A percentile compares a stretch with the other conserved stretches of the same genome.
These are phyloP conservation scores for Metschnikowia hibisci DNA, from an alignment of 805 yeast genomes.

Conservation along the genomic window DNA sequence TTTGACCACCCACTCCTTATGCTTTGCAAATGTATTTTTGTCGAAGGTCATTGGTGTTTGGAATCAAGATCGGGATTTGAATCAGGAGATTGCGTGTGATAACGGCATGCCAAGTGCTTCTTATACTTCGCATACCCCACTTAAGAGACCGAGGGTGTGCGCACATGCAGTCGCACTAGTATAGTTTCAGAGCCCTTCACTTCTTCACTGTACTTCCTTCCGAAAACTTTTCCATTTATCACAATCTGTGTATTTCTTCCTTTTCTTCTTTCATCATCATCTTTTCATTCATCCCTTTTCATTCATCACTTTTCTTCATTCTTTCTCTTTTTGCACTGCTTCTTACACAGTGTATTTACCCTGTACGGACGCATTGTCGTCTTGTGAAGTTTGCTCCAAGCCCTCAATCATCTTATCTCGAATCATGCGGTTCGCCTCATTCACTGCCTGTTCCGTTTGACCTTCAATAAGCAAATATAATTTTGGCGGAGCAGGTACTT, in stretches of 20 bases:
- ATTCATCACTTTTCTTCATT: too few species aligned
- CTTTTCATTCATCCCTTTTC: too few species aligned
- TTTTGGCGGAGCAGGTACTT: conserved; percentile 60
- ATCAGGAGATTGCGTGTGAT: too few species aligned
- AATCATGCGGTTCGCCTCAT: conserved; percentile 54
- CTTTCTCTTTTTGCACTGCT: background rate
- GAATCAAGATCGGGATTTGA: background rate
- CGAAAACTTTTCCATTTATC: too few species aligned
- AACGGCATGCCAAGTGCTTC: background rate
- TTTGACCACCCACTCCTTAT: conserved; percentile 31
- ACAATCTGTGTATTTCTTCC: too few species aligned
- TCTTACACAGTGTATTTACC: conserved; percentile 50
- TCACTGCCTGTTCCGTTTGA: conserved; percentile 53
- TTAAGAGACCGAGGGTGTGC: conserved; percentile 1
- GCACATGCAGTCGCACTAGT: background rate
- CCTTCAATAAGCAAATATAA: conserved; percentile 78
- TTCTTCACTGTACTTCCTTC: too few species aligned
- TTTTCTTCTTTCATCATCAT: too few species aligned
- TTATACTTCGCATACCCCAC: conserved; percentile 4
- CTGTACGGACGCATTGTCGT: conserved; percentile 38
- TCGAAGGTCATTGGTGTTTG: conserved; percentile 8
- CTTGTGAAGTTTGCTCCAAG: conserved; percentile 45
- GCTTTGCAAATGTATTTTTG: conserved; percentile 5
- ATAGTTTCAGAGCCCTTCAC: too few species aligned
- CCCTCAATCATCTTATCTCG: conserved; percentile 56